Evolutionary conservation across 2,329 filamentous ascomycete species (phyloP), one percentile per base, ranked within the genome.

Genomic region (Verticillium alfalfae): DNA sequence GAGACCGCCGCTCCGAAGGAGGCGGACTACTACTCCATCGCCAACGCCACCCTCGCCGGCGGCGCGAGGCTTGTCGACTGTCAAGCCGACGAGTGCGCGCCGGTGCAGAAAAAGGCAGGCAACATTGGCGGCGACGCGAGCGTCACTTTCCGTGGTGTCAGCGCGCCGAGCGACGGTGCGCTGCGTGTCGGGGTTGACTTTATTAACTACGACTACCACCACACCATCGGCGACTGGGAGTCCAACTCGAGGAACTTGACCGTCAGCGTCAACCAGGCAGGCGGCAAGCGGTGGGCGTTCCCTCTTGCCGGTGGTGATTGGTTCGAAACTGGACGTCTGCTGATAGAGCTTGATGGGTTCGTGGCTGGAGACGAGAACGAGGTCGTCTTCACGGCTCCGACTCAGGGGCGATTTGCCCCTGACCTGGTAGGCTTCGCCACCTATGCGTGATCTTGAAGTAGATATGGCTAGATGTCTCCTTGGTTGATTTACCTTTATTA

Each of bases 231-330:
- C 71, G 75, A 66, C 0, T 75, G 68, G 64, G 81, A 78, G 0
- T 73, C 76, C 0, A 84, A 83, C 65, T 78, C 80, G 0, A 70
- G 81, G 1, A 84, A 84, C 60, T 73, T 83, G 67, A 81, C 81
- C 0, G 69, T 84, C 15, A 67, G 73, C 0, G 74, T 84, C n/a
- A 84, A 84, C 34, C 75, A 72, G 1, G 71, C 69, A 0, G 60
- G 66, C 0, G 69, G 73, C 0, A 79, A 81, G 66, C 69, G 81
- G 1, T 79, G 82, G 64, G 80, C 81, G 0, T 81, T 83, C 26
- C 81, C 81, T 0, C 70, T 84, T 15, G 77, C 79, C 0, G 82
- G 81, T 0, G 72, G 75, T 2, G 76, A 83, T 61, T 85, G 82
- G 81, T 79, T 73, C 60, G 81, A 84, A 69, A 76, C 75, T 0